These are phyloP conservation scores for Phytomonas sp. DNA, from an alignment of 208 protist genomes.

Conservation along the genomic window DNA sequence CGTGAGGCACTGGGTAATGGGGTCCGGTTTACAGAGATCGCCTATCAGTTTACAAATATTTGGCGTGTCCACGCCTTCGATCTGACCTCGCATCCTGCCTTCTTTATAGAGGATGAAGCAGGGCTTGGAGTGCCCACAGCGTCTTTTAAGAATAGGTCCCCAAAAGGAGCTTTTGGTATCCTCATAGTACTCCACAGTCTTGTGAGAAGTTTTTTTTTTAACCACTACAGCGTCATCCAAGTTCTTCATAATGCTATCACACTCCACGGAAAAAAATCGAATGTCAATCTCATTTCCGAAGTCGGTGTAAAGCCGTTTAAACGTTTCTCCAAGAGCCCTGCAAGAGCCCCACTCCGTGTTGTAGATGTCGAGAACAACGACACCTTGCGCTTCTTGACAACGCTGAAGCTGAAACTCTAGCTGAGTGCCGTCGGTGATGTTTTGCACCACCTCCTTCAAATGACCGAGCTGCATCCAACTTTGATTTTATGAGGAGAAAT, in stretches of 20 bases:
- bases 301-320: slow-evolving; percentile 74
- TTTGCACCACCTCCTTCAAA: slow-evolving; percentile 77
- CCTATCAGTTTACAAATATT: slow-evolving; percentile 71
- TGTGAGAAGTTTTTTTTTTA: slow-evolving; percentile 13
- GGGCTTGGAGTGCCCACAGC: slow-evolving; percentile 73
- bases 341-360: slow-evolving; percentile 81
- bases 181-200: slow-evolving; percentile 32
- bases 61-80: slow-evolving; percentile 85
- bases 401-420: slow-evolving; percentile 74
- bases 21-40: slow-evolving; percentile 69
- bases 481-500: slow-evolving; percentile 1
- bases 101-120: slow-evolving; percentile 88
- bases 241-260: slow-evolving; percentile 70
- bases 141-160: slow-evolving; percentile 43
- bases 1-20: slow-evolving; percentile 63
- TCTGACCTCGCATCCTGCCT: slow-evolving; percentile 42
- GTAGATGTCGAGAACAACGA: slow-evolving; percentile 82
- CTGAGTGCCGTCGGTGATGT: slow-evolving; percentile 54
- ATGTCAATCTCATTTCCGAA: slow-evolving; percentile 67
- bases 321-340: slow-evolving; percentile 82
- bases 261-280: slow-evolving; percentile 82
- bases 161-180: slow-evolving; percentile 67
- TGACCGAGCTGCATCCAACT: slow-evolving; percentile 18
- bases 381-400: slow-evolving; percentile 72
- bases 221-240: slow-evolving; percentile 31